phyloP scores from a whole-genome alignment of 371 early-diverging fungal species.

The Mortierella sp. region DNA sequence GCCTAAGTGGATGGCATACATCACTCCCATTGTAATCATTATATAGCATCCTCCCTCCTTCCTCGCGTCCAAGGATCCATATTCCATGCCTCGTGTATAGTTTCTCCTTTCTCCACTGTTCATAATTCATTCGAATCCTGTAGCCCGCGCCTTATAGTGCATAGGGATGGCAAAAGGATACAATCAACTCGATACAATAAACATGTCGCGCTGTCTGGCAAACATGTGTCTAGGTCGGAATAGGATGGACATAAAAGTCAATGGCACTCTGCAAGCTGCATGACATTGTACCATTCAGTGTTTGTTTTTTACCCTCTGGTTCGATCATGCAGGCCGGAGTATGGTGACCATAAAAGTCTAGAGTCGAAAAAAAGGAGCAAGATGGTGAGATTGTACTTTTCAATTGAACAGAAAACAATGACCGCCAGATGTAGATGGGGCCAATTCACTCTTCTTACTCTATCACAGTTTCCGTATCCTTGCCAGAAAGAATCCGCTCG shows the following conservation, averaged over 20 bases:
- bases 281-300: too few relatives aligned
- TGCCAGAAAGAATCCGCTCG: constrained; percentile 84
- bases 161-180: constrained; percentile 9
- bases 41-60: constrained; percentile 1
- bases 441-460: neutral
- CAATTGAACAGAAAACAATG: neutral
- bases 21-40: constrained; percentile 7
- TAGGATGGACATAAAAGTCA: too few relatives aligned
- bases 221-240: too few relatives aligned
- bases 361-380: too few relatives aligned
- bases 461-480: constrained; percentile 65
- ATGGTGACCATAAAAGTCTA: too few relatives aligned
- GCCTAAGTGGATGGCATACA: neutral
- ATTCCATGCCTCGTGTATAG: constrained; percentile 1
- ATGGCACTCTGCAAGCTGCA: too few relatives aligned
- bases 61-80: neutral
- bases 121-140: constrained; percentile 13
- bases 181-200: neutral
- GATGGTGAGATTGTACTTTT: too few relatives aligned
- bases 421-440: too few relatives aligned
- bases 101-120: neutral
- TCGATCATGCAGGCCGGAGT: too few relatives aligned
- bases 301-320: too few relatives aligned
- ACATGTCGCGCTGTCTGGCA: too few relatives aligned
- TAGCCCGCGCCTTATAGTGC: constrained; percentile 12